These are phyloP conservation scores for Silene coronaria DNA, from an alignment of 179 eudicot genomes.

Conservation along the genomic window DNA sequence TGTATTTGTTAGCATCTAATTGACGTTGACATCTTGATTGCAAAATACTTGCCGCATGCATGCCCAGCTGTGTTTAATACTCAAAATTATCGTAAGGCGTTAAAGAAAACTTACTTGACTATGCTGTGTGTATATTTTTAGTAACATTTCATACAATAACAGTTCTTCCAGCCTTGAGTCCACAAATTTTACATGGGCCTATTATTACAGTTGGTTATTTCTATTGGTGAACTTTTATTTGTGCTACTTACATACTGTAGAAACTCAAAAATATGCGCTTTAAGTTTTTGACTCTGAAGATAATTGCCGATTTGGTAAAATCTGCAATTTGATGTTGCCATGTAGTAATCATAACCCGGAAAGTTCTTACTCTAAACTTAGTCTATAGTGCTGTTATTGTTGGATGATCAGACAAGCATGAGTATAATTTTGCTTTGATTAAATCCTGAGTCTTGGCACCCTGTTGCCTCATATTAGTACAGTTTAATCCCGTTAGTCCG, in stretches of 20 bases:
- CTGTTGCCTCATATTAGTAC: background rate
- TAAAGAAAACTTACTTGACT: background rate
- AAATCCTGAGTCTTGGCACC: background rate
- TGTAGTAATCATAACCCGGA: background rate
- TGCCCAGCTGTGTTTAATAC: background rate
- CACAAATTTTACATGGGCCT: background rate
- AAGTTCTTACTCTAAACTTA: background rate
- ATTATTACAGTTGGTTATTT: background rate
- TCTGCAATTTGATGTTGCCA: conserved; percentile 4
- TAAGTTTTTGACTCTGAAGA: no score
- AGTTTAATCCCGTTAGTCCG: background rate
- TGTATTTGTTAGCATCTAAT: background rate
- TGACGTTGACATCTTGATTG: background rate
- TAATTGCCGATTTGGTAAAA: background rate
- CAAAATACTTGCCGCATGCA: background rate
- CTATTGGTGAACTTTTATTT: background rate
- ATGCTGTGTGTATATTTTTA: background rate
- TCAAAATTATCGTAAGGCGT: background rate
- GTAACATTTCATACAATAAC: no score
- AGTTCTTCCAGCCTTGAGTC: background rate
- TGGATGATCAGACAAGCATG: background rate
- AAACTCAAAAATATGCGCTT: background rate
- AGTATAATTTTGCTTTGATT: background rate
- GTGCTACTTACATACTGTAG: background rate
- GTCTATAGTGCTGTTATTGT: background rate